Evolutionary conservation across 441 rosid genomes (phyloP).

Genomic region (Populus hybrid): DNA sequence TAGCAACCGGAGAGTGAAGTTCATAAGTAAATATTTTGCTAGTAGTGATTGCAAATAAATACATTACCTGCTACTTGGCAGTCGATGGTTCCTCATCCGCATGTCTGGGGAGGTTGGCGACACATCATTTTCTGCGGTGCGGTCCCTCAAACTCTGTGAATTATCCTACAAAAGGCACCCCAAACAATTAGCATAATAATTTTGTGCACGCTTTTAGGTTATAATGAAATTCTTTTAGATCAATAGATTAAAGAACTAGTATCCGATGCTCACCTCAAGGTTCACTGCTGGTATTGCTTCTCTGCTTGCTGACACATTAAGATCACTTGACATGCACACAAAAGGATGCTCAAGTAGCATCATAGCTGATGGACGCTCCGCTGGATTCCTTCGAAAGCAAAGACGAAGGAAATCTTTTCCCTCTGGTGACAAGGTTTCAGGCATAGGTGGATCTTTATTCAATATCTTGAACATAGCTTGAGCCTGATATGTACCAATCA

Average conservation of each 20-base stretch:
- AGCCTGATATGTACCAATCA: conserved; percentile 43
- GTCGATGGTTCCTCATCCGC: conserved; percentile 15
- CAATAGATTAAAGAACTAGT: neutral
- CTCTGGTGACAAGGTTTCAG: conserved; percentile 48
- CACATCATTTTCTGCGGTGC: conserved; percentile 15
- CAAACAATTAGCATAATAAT: conserved; percentile 8
- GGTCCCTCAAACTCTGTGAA: conserved; percentile 18
- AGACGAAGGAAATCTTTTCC: conserved; percentile 55
- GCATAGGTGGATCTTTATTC: conserved; percentile 45
- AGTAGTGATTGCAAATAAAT: neutral
- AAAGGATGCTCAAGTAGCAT: conserved; percentile 61
- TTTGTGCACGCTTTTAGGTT: neutral
- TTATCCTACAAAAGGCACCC: conserved; percentile 28
- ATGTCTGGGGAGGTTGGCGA: conserved; percentile 12
- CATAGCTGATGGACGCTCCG: conserved; percentile 48
- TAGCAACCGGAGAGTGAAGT: neutral
- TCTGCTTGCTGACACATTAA: conserved; percentile 16
- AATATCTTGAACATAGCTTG: conserved; percentile 65
- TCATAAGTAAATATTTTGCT: neutral
- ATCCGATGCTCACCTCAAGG: conserved; percentile 28
- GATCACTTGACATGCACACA: conserved; percentile 38
- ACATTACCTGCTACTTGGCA: conserved; percentile 20
- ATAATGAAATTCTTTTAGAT: neutral
- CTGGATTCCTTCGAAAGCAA: conserved; percentile 62
- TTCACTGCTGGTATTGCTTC: conserved; percentile 25